These are phyloP conservation scores for Nepenthes alata DNA, from an alignment of 179 eudicot genomes.

Conservation along the genomic window DNA sequence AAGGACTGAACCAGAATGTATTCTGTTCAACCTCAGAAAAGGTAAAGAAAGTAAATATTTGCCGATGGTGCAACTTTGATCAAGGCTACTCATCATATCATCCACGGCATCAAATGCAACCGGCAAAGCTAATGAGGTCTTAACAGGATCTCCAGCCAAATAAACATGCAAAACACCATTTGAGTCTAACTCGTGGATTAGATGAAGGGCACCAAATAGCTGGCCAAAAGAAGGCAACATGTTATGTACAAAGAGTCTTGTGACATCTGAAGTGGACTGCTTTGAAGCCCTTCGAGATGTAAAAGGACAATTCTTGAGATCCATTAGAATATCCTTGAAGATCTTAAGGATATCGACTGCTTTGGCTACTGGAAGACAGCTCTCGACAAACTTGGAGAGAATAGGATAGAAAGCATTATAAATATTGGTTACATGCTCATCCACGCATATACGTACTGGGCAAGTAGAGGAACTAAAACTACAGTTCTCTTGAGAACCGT, in stretches of 20 bases:
- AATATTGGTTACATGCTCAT: conserved; percentile 77
- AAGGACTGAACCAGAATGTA: conserved; percentile 69
- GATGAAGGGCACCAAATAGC: conserved; percentile 51
- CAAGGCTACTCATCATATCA: conserved; percentile 47
- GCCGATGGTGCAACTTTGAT: conserved; percentile 16
- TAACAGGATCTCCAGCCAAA: conserved; percentile 71
- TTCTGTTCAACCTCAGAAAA: conserved; percentile 59
- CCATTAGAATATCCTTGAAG: conserved; percentile 34
- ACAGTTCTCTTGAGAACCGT: conserved; percentile 42
- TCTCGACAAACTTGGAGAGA: conserved; percentile 35
- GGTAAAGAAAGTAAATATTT: conserved; percentile 49
- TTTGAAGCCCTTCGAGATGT: conserved; percentile 43
- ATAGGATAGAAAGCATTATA: conserved; percentile 47
- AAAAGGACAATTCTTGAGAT: conserved; percentile 56
- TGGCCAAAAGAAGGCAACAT: conserved; percentile 40
- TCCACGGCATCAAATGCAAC: conserved; percentile 77
- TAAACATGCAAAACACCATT: conserved; percentile 32
- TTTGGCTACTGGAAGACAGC: conserved; percentile 26
- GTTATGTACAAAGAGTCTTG: conserved; percentile 23
- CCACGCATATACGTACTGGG: conserved; percentile 72
- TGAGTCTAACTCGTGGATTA: conserved; percentile 33
- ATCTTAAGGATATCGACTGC: conserved; percentile 35
- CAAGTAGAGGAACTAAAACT: conserved; percentile 53
- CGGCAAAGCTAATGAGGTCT: conserved; percentile 70
- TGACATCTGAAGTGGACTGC: conserved; percentile 19